Base-by-base conservation (phyloP, 345 rosid genomes). In the Fremontodendron californicum region DNA sequence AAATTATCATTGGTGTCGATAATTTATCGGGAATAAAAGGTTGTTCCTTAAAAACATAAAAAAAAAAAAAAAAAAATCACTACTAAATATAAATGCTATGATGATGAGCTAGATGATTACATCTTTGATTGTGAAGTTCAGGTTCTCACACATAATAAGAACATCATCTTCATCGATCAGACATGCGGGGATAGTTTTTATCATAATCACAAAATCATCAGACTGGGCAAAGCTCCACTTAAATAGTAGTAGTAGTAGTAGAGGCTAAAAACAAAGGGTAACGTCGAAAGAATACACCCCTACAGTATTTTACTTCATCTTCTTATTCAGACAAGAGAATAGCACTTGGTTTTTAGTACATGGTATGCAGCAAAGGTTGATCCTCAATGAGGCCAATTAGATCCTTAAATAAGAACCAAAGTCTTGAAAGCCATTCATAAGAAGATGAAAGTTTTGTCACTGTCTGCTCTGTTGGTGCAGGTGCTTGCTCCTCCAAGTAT, bases 401-500 rank as follows among this genome's bases (percentile, higher is more conserved):
- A 62, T 19, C 54, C 33, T 60, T 42, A 46, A 75, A 43, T 9
- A 2, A 61, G 58, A 9, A 11, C 55, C 58, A 19, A 3, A 29
- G n/a, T 60, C 57, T 31, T 48, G 57, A 75, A 29, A 45, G 13
- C 77, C 77, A 29, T 60, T n/a, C 43, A 62, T 60, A 5, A 21
- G 43, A 58, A 58, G 1, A 18, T 9, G 77, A 48, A 48, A 13
- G 5, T 31, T 61, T n/a, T n/a, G n/a, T 13, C 31, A 10, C 40
- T 12, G 43, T 46, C 29, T 27, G 39, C 57, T 35, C 15, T 51
- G 29, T 15, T 18, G 84, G 33, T 66, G 71, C 52, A 42, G 11
- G 63, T 18, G 82, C 19, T 21, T 82, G 78, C 77, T 86, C 82
- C 66, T 72, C 77, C 88, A 91, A 81, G 84, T 88, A 92, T 65